Percentiles rank a stretch among this genome's conserved stretches.
Evolutionary conservation across 208 protist genomes (phyloP).

Genomic region (Kentomonas sorsogonicus): DNA sequence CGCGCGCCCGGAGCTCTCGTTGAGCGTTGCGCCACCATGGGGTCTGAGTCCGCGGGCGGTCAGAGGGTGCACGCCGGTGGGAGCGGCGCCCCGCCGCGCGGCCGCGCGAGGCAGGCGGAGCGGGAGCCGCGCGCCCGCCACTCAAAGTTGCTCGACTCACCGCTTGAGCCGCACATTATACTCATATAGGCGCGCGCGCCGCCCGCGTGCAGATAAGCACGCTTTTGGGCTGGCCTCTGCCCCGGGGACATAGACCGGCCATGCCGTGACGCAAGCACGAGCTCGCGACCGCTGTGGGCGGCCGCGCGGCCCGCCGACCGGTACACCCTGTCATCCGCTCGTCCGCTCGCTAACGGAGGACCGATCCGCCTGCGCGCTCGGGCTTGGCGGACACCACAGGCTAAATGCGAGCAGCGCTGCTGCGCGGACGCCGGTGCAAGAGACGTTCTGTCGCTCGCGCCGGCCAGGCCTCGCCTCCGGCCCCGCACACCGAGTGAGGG

Average conservation of each 20-base stretch:
- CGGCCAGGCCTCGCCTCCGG: constrained; percentile 8
- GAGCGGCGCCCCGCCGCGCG: constrained; percentile 39
- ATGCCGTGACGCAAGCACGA: no score
- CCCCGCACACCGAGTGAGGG: constrained; percentile 22
- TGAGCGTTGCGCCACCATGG: no score
- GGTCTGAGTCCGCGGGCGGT: no score
- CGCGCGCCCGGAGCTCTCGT: no score
- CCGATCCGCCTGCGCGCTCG: no score
- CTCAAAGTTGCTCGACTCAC: constrained; percentile 6
- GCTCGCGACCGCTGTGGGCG: constrained; percentile 14
- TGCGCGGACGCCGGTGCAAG: background rate
- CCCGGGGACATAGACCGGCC: background rate
- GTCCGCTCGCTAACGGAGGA: constrained; percentile 5
- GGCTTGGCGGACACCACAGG: no score
- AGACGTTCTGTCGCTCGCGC: no score
- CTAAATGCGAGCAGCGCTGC: constrained; percentile 16
- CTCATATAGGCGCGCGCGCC: no score
- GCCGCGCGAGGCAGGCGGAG: constrained; percentile 41
- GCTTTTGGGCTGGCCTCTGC: constrained; percentile 13
- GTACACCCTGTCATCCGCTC: background rate
- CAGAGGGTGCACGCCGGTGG: no score
- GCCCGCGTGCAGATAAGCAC: no score
- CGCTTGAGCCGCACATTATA: no score
- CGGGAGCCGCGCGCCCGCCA: background rate
- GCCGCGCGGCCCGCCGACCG: constrained; percentile 6